phyloP scores from a whole-genome alignment of 1,139 yeast species.

The Yamadazyma diddensiae region DNA sequence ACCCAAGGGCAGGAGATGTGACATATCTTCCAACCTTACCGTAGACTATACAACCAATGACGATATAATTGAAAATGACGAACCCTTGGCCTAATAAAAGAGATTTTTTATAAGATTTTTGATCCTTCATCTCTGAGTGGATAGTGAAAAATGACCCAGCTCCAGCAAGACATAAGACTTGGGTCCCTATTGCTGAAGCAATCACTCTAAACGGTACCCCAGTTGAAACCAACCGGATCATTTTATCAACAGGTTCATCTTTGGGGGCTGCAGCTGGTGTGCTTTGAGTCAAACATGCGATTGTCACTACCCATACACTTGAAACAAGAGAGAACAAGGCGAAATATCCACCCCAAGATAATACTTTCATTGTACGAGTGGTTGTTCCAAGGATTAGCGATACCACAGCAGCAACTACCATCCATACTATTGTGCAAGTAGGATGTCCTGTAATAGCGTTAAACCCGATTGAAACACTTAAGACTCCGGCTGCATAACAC shows the following conservation, averaged over 20 bases:
- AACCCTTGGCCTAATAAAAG: constrained; percentile 13
- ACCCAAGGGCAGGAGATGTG: constrained; percentile 13
- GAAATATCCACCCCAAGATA: constrained; percentile 12
- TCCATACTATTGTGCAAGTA: constrained; percentile 9
- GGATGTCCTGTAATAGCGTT: constrained; percentile 11
- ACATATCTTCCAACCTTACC: constrained; percentile 13
- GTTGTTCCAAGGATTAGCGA: constrained; percentile 9
- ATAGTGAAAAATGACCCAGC: constrained; percentile 12
- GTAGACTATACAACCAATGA: constrained; percentile 11
- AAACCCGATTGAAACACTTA: constrained; percentile 10
- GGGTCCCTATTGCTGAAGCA: constrained; percentile 12
- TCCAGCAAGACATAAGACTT: constrained; percentile 11
- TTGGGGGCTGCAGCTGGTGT: constrained; percentile 11
- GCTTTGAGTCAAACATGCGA: constrained; percentile 11
- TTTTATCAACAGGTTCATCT: constrained; percentile 8
- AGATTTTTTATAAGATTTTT: constrained; percentile 9
- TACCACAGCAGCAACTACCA: constrained; percentile 9
- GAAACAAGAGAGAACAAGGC: constrained; percentile 9
- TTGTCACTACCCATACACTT: constrained; percentile 14
- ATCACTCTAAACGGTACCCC: constrained; percentile 8
- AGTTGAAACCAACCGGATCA: constrained; percentile 8
- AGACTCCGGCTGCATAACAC: constrained; percentile 8
- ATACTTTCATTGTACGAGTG: constrained; percentile 12
- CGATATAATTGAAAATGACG: constrained; percentile 11
- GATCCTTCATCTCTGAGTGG: constrained; percentile 14